Evolutionary conservation across 306 rosid genomes (phyloP).

Genomic region (Citrullus colocynthis): DNA sequence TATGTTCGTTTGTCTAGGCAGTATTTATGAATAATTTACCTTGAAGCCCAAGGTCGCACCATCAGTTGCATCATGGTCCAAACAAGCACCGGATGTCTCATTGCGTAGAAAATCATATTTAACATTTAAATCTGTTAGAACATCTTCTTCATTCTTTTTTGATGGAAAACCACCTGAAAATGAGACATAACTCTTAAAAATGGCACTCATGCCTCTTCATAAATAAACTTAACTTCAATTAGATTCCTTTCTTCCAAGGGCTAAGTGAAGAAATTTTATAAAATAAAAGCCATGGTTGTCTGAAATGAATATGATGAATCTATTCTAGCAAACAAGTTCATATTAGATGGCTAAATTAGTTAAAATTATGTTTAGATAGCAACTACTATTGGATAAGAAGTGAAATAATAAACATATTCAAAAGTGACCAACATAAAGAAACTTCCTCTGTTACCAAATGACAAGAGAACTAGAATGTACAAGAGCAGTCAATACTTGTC

Average conservation of each 20-base stretch:
- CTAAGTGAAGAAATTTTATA: neutral
- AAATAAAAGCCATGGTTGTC: neutral
- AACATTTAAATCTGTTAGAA: constrained; percentile 25
- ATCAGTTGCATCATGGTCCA: constrained; percentile 38
- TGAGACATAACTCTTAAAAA: neutral
- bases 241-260: neutral
- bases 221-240: neutral
- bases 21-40: constrained; percentile 34
- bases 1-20: neutral
- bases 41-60: constrained; percentile 36
- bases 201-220: neutral
- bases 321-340: neutral
- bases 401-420: neutral
- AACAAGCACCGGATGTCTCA: constrained; percentile 38
- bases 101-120: constrained; percentile 27
- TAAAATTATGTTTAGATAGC: neutral
- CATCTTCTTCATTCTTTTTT: constrained; percentile 43
- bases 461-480: neutral
- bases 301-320: neutral
- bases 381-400: neutral
- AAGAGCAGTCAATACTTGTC: neutral
- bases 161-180: constrained; percentile 39
- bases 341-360: neutral
- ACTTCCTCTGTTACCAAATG: neutral
- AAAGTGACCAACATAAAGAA: neutral